Percentiles rank a stretch among this genome's conserved stretches.
Conservation (phyloP, 2,329 filamentous ascomycete genomes). For the Albifimbria verrucaria region DNA sequence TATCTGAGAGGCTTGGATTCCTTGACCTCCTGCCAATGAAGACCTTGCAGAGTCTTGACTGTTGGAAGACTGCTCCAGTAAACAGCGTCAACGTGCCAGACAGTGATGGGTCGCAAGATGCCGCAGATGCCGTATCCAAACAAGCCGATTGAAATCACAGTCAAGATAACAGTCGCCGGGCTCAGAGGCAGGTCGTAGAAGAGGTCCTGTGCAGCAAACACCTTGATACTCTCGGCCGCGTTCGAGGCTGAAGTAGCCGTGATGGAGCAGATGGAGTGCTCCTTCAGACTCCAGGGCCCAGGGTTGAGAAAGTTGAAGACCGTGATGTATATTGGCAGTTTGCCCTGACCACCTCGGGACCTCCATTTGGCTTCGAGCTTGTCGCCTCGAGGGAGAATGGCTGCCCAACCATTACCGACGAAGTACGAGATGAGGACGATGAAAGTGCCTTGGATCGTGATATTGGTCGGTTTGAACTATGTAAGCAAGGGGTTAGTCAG, state of each 20-base stretch:
- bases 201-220: constrained; percentile 47
- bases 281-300: constrained; percentile 51
- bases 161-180: constrained; percentile 43
- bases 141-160: constrained; percentile 49
- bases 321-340: constrained; percentile 37
- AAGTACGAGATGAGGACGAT: constrained; percentile 58
- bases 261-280: constrained; percentile 52
- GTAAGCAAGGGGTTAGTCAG: constrained; percentile 2
- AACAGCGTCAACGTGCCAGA: constrained; percentile 54
- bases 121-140: constrained; percentile 55
- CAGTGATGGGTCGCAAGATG: constrained; percentile 48
- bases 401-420: constrained; percentile 37
- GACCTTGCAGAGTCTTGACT: constrained; percentile 50
- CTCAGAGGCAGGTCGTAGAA: constrained; percentile 48
- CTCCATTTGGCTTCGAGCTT: constrained; percentile 45
- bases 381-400: constrained; percentile 48
- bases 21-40: constrained; percentile 51
- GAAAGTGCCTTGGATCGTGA: constrained; percentile 50
- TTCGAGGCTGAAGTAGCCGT: constrained; percentile 53
- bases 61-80: constrained; percentile 53
- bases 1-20: constrained; percentile 46
- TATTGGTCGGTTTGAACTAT: constrained; percentile 50
- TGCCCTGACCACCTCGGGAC: constrained; percentile 34
- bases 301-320: constrained; percentile 44
- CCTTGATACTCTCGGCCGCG: constrained; percentile 35